Evolutionary conservation across 2,329 filamentous ascomycete species (phyloP), one percentile per base, ranked within the genome.

Genomic region (Trichoderma sp.): DNA sequence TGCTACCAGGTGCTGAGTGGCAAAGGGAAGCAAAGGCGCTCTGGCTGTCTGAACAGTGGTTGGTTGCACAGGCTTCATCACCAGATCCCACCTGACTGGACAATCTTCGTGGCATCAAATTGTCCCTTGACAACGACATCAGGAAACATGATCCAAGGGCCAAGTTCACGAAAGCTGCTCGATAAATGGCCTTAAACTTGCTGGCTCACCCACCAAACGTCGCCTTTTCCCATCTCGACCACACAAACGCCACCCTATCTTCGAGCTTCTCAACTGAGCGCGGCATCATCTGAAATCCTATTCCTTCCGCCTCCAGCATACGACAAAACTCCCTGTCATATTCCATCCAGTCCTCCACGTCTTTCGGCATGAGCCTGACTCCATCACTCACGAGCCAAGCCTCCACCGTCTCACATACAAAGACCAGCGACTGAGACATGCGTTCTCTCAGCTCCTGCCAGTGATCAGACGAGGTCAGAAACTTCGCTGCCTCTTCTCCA

Each of bases 391-490:
- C 47, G 47, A 66, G 64, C 57, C 57, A 63, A 26, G 30, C 21
- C 3, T 61, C 56, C 28, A 54, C 58, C 3, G 56, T 52, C 67
- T 80, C 77, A 55, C 78, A 81, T 0, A 80, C 70, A 51, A 80
- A 66, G 0, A 80, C 74, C 21, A 77, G 39, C 0, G 73, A 74
- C 1, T 43, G 55, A 44, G 67, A 69, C 77, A 80, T 80, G 15
- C 73, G 70, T 2, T 64, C 43, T 62, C 71, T 68, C n/a, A 79
- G 63, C 48, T 72, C 68, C 6, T 26, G 24, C 77, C 77, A 80
- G 9, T 58, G n/a, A 5, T 58, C 54, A 3, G 68, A 66, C 3
- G 57, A 59, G 17, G 76, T 48, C 63, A 79, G 68, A 0, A 64
- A 47, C 2, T 54, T 3, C 0, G 71, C 73, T 1, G 72, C 71